A percentile compares a stretch with the other conserved stretches of the same genome.
Conservation (phyloP, 2,329 filamentous ascomycete species). For the Cladophialophora immunda region DNA sequence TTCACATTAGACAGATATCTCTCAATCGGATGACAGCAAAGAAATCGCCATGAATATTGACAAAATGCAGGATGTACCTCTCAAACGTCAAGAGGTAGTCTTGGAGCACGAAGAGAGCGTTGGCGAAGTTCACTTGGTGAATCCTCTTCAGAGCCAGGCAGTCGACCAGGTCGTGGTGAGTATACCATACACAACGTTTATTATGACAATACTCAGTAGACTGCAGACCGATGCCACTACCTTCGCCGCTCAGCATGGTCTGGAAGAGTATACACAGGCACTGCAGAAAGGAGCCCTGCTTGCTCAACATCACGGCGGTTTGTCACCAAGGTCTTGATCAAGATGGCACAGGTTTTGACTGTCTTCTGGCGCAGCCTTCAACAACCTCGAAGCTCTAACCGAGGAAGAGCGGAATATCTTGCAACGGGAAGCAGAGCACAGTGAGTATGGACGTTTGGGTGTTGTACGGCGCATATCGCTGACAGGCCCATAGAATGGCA, state of each 20-base stretch:
- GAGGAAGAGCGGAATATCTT: slow-evolving; percentile 55
- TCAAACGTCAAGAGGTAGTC: background rate
- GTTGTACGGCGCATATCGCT: slow-evolving; percentile 32
- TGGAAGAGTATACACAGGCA: slow-evolving; percentile 53
- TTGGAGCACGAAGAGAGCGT: background rate
- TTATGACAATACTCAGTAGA: background rate
- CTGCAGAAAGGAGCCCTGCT: slow-evolving; percentile 63
- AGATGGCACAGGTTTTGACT: slow-evolving; percentile 1
- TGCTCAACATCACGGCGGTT: slow-evolving; percentile 57
- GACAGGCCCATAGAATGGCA: slow-evolving; percentile 57
- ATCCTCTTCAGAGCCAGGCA: background rate
- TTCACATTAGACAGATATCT: background rate
- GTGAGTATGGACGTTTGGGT: background rate
- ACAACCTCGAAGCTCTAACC: slow-evolving; percentile 57
- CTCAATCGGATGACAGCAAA: background rate
- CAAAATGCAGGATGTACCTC: background rate
- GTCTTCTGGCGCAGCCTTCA: slow-evolving; percentile 46
- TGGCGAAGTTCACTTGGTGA: slow-evolving; percentile 1
- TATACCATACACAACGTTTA: background rate
- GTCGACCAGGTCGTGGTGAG: slow-evolving; percentile 2
- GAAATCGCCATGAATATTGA: background rate
- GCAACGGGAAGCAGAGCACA: slow-evolving; percentile 47
- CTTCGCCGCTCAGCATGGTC: background rate
- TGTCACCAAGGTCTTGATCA: background rate
- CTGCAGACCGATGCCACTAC: background rate